phyloP scores from a whole-genome alignment of 768 basidiomycete species.

The Suillus placidus region DNA sequence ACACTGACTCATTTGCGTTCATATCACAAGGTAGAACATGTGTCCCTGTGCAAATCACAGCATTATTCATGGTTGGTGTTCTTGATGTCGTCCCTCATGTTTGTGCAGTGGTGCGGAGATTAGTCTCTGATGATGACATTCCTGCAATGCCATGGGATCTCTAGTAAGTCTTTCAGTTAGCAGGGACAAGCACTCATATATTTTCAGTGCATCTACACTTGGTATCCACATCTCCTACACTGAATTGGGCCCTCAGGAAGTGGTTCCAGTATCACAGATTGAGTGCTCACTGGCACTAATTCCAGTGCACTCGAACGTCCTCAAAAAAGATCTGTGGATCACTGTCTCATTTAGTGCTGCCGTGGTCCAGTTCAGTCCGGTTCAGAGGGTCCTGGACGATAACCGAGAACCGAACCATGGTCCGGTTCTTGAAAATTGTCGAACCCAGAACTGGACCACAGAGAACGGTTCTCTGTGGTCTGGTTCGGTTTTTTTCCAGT shows the following conservation, averaged over 20 bases:
- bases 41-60: neutral
- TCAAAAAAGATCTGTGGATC: conserved; percentile 8
- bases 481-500: too few relatives aligned
- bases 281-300: conserved; percentile 3
- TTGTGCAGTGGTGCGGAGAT: neutral
- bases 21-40: neutral
- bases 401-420: too few relatives aligned
- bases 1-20: neutral
- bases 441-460: too few relatives aligned
- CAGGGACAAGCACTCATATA: neutral
- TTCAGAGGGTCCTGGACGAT: too few relatives aligned
- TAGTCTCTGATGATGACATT: neutral
- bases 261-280: neutral
- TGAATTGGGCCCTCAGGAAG: neutral
- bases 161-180: conserved; percentile 2
- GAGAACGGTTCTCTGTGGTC: too few relatives aligned
- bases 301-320: neutral
- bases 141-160: conserved; percentile 11
- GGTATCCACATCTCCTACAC: neutral
- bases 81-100: neutral
- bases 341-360: too few relatives aligned
- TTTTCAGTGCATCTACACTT: conserved; percentile 2
- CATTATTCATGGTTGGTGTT: neutral
- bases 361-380: too few relatives aligned
- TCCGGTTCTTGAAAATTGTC: too few relatives aligned